Conservation (phyloP, 2,329 filamentous ascomycete genomes). For the Colletotrichum sp. region DNA sequence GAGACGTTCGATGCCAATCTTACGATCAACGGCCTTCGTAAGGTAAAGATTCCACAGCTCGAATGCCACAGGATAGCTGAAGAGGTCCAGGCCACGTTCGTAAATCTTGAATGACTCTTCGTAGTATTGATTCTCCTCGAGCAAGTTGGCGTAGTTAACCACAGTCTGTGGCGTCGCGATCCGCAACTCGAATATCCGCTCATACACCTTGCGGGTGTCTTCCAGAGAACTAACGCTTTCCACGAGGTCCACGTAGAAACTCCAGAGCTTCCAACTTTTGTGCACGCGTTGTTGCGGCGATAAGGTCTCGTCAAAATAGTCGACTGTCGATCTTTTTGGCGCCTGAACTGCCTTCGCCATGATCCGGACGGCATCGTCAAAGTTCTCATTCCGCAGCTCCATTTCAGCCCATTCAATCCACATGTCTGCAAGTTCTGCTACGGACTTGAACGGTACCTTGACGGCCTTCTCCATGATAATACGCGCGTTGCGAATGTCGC, state of each 20-base stretch:
- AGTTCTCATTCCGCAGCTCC: constrained; percentile 95
- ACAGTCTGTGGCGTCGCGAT: constrained; percentile 98
- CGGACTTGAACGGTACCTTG: constrained; percentile 96
- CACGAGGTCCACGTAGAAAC: constrained; percentile 97
- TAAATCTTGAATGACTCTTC: constrained; percentile 99
- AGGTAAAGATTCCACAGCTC: constrained; percentile 99
- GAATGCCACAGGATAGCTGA: constrained; percentile 97
- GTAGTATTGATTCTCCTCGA: constrained; percentile 94
- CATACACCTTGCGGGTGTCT: constrained; percentile 93
- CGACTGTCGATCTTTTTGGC: constrained; percentile 97
- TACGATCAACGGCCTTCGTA: constrained; percentile 94
- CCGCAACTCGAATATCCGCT: constrained; percentile 95
- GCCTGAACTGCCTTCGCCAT: constrained; percentile 98
- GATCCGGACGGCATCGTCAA: constrained; percentile 90
- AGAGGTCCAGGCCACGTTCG: constrained; percentile 95
- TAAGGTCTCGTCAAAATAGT: constrained; percentile 96
- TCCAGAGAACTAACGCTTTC: constrained; percentile 92
- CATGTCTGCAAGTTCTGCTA: constrained; percentile 95
- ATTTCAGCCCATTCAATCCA: constrained; percentile 99
- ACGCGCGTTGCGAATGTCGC: constrained; percentile 82
- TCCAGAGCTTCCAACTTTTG: constrained; percentile 99
- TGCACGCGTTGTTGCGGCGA: constrained; percentile 96
- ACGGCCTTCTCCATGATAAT: constrained; percentile 98
- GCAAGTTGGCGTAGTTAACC: constrained; percentile 95
- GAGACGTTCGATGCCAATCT: constrained; percentile 92